A percentile compares a stretch with the other conserved stretches of the same genome.
These are phyloP conservation scores for Solanum phureja DNA, from an alignment of 257 asterid species.

Conservation along the genomic window DNA sequence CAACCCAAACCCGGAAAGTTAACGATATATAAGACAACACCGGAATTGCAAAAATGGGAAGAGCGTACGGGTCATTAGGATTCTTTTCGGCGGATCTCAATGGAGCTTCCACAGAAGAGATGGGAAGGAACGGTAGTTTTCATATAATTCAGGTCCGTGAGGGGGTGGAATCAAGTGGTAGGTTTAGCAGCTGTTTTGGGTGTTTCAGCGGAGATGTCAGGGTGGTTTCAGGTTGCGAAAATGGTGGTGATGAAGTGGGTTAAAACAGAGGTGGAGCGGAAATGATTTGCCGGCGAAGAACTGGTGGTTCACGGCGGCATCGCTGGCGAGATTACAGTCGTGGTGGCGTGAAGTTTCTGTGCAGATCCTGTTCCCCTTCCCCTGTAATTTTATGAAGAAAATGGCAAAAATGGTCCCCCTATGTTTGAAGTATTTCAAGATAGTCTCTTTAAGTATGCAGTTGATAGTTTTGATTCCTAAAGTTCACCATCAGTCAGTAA, in stretches of 20 bases:
- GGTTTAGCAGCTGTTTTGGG: neutral
- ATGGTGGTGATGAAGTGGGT: neutral
- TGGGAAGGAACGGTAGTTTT: neutral
- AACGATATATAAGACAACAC: neutral
- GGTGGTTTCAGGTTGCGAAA: neutral
- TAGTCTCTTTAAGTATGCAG: neutral
- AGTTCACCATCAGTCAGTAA: neutral
- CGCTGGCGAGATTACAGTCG: neutral
- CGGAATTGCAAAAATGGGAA: neutral
- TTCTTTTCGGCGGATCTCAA: neutral
- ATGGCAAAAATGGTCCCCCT: too few species aligned
- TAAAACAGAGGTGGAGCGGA: neutral
- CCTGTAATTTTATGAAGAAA: too few species aligned
- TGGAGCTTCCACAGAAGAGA: neutral
- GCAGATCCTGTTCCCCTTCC: too few species aligned
- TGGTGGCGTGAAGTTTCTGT: neutral
- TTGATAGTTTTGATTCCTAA: neutral
- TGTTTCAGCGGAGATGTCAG: neutral
- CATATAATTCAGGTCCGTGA: neutral
- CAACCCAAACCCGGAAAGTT: neutral
- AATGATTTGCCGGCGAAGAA: too few species aligned
- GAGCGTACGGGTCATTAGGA: neutral
- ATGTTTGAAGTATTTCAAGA: too few species aligned
- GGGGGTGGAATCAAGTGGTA: neutral
- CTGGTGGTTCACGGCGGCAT: neutral